phyloP scores from a whole-genome alignment of 257 asterid genomes.

The Verbascum thapsus region DNA sequence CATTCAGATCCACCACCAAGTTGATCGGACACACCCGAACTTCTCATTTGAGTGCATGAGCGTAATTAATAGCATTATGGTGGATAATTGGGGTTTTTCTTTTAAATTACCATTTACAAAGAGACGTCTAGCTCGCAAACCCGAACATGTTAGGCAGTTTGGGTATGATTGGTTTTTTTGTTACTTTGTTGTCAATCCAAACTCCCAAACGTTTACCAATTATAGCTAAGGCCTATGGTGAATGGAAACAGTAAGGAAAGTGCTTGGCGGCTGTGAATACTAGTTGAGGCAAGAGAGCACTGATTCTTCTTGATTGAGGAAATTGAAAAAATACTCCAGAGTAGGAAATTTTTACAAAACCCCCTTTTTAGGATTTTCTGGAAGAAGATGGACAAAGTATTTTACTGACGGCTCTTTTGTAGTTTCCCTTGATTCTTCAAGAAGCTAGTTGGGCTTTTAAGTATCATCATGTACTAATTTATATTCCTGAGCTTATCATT shows the following conservation, averaged over 20 bases:
- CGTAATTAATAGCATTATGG: slow-evolving; percentile 4
- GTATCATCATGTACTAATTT: slow-evolving; percentile 14
- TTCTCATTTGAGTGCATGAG: slow-evolving; percentile 15
- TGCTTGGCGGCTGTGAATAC: background rate
- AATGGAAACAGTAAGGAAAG: background rate
- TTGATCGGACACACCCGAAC: slow-evolving; percentile 12
- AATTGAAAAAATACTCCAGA: background rate
- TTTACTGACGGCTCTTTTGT: background rate
- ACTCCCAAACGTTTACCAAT: background rate
- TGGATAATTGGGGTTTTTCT: background rate
- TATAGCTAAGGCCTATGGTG: background rate
- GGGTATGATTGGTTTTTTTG: background rate
- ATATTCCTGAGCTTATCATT: slow-evolving; percentile 33
- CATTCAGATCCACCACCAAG: slow-evolving; percentile 8
- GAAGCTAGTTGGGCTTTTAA: too few relatives aligned
- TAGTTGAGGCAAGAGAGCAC: background rate
- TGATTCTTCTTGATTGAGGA: slow-evolving; percentile 17
- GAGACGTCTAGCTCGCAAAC: background rate
- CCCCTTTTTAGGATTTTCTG: background rate
- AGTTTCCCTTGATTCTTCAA: background rate
- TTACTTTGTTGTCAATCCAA: background rate
- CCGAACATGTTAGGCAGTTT: background rate
- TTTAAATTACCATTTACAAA: background rate
- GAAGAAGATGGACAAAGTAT: background rate
- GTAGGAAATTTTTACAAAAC: slow-evolving; percentile 1